A percentile compares a stretch with the other conserved stretches of the same genome.
These are phyloP conservation scores for Bipolaris gigantea DNA, from an alignment of 2,329 filamentous ascomycete genomes.

Conservation along the genomic window DNA sequence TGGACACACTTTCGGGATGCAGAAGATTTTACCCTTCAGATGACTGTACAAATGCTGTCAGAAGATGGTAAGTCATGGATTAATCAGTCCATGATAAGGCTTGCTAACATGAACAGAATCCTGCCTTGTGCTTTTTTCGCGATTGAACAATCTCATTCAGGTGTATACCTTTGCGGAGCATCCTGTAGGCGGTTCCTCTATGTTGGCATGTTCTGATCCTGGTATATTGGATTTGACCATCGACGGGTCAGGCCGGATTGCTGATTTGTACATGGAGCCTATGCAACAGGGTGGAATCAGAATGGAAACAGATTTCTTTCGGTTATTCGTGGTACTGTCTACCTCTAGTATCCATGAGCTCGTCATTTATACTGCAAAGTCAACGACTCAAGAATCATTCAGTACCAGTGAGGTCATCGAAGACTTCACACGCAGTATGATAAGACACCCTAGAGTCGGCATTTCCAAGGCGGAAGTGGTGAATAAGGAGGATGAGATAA, in stretches of 20 bases:
- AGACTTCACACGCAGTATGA: conserved; percentile 23
- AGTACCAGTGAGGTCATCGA: conserved; percentile 11
- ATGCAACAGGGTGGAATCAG: conserved; percentile 28
- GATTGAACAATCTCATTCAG: conserved; percentile 35
- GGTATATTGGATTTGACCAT: conserved; percentile 21
- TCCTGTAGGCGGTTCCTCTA: conserved; percentile 6
- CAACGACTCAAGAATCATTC: not conserved
- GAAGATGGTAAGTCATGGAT: conserved; percentile 34
- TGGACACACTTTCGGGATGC: conserved; percentile 59
- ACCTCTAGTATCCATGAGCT: conserved; percentile 33
- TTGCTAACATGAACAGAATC: conserved; percentile 29
- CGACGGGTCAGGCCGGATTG: conserved; percentile 12
- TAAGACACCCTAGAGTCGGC: conserved; percentile 6
- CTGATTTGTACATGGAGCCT: conserved; percentile 22
- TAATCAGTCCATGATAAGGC: not conserved
- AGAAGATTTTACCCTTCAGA: conserved; percentile 56
- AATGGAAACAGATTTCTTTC: conserved; percentile 30
- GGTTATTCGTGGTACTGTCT: conserved; percentile 24
- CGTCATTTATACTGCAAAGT: conserved; percentile 19
- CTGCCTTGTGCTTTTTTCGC: conserved; percentile 39
- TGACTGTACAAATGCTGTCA: conserved; percentile 31
- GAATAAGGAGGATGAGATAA: conserved; percentile 30
- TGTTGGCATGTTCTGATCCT: conserved; percentile 32
- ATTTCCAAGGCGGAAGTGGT: conserved; percentile 4
- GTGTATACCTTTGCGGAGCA: conserved; percentile 30